These are phyloP conservation scores for Candida xiaguanensis DNA, from an alignment of 805 yeast species.

Conservation along the genomic window DNA sequence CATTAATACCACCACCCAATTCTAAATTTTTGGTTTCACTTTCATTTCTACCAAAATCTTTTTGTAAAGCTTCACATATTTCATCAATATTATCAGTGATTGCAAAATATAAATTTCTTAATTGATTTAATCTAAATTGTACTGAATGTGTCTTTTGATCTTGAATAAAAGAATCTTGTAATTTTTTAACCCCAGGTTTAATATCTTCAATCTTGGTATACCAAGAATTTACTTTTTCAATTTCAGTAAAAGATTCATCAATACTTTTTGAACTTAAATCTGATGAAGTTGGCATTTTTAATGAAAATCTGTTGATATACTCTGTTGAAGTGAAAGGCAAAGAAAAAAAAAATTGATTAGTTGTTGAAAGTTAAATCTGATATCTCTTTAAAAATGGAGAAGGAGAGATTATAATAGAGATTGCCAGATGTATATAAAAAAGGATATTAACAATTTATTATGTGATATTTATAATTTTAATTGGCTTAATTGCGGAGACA, in stretches of 20 bases:
- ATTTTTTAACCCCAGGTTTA: conserved; percentile 39
- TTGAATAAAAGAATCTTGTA: conserved; percentile 42
- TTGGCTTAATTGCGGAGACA: too few relatives aligned
- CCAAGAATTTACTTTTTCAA: conserved; percentile 5
- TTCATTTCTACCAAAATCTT: conserved; percentile 65
- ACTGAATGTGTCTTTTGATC: conserved; percentile 46
- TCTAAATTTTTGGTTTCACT: conserved; percentile 65
- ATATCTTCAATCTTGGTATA: conserved; percentile 49
- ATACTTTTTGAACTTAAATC: not conserved
- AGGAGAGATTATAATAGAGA: too few relatives aligned
- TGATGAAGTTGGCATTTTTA: conserved; percentile 2
- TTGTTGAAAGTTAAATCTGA: too few relatives aligned
- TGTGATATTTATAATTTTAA: too few relatives aligned
- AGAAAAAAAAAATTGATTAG: too few relatives aligned
- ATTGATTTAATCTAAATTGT: conserved; percentile 54
- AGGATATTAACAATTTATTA: too few relatives aligned
- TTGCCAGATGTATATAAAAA: too few relatives aligned
- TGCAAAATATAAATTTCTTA: conserved; percentile 64
- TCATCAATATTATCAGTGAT: conserved; percentile 54
- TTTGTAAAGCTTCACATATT: conserved; percentile 52
- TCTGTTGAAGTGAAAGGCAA: too few relatives aligned
- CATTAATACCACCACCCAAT: conserved; percentile 45
- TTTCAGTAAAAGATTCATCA: conserved; percentile 8
- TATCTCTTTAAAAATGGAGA: too few relatives aligned
- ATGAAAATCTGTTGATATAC: too few relatives aligned